These are phyloP conservation scores for Beauveria sp. DNA, from an alignment of 2,329 filamentous ascomycete genomes.

Conservation along the genomic window DNA sequence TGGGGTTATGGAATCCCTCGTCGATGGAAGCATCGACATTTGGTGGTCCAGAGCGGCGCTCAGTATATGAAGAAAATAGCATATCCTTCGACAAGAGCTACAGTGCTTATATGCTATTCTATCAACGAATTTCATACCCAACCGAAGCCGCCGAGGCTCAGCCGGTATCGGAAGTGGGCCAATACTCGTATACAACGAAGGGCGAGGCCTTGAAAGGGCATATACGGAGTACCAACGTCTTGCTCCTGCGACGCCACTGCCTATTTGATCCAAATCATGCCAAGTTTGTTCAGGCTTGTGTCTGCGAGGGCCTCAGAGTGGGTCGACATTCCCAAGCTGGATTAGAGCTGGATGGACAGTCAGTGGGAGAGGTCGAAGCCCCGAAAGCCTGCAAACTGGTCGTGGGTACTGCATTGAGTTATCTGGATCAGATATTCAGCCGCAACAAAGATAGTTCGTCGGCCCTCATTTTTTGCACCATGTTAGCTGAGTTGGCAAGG, in stretches of 20 bases:
- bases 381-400: constrained; percentile 36
- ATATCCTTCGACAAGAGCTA: constrained; percentile 58
- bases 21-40: constrained; percentile 72
- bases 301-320: constrained; percentile 24
- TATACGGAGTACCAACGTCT: constrained; percentile 65
- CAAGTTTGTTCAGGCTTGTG: constrained; percentile 55
- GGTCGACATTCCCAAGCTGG: background rate
- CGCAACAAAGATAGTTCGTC: constrained; percentile 62
- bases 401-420: constrained; percentile 50
- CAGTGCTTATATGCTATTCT: constrained; percentile 98
- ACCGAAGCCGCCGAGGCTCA: constrained; percentile 18
- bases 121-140: constrained; percentile 69
- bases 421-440: constrained; percentile 69
- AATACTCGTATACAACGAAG: constrained; percentile 27
- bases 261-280: constrained; percentile 68
- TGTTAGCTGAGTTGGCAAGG: constrained; percentile 40
- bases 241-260: constrained; percentile 68
- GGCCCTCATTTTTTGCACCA: constrained; percentile 46
- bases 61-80: constrained; percentile 37
- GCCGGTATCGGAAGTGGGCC: background rate
- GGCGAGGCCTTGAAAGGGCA: constrained; percentile 41
- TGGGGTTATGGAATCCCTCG: constrained; percentile 65
- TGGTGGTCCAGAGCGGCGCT: constrained; percentile 57
- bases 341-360: background rate
- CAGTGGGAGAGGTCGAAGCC: background rate